Evolutionary conservation across 139 green algal species (phyloP).

Genomic region (Ostreobium quekettii): DNA sequence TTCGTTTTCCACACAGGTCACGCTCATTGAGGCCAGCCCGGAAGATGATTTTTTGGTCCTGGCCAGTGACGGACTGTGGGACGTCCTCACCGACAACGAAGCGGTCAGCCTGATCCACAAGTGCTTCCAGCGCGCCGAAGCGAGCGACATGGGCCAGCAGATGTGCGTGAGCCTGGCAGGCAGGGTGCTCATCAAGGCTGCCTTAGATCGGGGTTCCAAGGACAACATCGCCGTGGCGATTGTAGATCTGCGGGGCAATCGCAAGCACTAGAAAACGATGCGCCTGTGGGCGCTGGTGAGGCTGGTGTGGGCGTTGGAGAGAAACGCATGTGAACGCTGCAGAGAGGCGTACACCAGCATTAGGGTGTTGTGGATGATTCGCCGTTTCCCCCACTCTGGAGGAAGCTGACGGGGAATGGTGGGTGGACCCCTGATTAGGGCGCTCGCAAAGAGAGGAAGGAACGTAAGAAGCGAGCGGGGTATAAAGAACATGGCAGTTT

Average conservation of each 20-base stretch:
- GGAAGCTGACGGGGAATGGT: too few relatives aligned
- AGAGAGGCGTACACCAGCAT: too few relatives aligned
- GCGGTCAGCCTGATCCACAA: constrained; percentile 31
- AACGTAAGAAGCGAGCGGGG: too few relatives aligned
- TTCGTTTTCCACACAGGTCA: constrained; percentile 22
- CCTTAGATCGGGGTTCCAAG: constrained; percentile 19
- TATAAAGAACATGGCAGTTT: too few relatives aligned
- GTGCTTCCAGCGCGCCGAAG: constrained; percentile 30
- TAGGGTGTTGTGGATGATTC: too few relatives aligned
- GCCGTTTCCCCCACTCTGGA: too few relatives aligned
- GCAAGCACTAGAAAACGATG: too few relatives aligned
- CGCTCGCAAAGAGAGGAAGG: too few relatives aligned
- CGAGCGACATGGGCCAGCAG: constrained; percentile 26
- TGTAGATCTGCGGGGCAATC: constrained; percentile 30
- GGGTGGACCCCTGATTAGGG: too few relatives aligned
- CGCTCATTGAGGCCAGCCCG: constrained; percentile 8
- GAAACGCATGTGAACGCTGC: too few relatives aligned
- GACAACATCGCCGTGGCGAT: constrained; percentile 32
- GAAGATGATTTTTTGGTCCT: constrained; percentile 42
- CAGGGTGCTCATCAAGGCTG: constrained; percentile 26
- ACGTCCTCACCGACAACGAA: constrained; percentile 39
- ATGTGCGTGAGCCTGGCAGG: constrained; percentile 15
- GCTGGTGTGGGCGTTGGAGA: too few relatives aligned
- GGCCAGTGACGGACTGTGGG: constrained; percentile 44
- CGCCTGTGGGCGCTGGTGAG: too few relatives aligned